Percentiles rank a stretch among this genome's conserved stretches.
phyloP scores from a whole-genome alignment of 179 eudicot genomes.

The Gypsophila paniculata region DNA sequence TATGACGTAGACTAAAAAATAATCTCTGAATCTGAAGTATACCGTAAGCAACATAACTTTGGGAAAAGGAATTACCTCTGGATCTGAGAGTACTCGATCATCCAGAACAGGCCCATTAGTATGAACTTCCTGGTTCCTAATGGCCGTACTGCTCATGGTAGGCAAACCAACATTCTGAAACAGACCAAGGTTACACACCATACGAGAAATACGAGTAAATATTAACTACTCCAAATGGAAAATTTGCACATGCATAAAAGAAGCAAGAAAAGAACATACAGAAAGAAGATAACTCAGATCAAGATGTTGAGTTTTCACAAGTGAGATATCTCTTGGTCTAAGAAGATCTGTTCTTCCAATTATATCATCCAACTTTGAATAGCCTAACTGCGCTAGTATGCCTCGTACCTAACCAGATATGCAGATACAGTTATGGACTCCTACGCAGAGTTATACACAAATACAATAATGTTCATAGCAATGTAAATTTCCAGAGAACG shows the following conservation, averaged over 20 bases:
- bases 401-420: slow-evolving; percentile 69
- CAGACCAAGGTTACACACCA: slow-evolving; percentile 15
- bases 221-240: neutral
- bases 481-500: neutral
- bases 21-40: neutral
- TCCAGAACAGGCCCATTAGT: slow-evolving; percentile 92
- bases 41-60: neutral
- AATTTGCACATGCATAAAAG: neutral
- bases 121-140: slow-evolving; percentile 88
- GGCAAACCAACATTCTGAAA: slow-evolving; percentile 82
- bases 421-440: slow-evolving; percentile 9
- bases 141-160: slow-evolving; percentile 75
- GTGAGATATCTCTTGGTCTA: slow-evolving; percentile 76
- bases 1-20: neutral
- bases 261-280: slow-evolving; percentile 43
- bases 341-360: slow-evolving; percentile 84
- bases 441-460: neutral
- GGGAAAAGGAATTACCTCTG: slow-evolving; percentile 47
- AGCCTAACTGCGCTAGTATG: slow-evolving; percentile 92
- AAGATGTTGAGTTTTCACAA: slow-evolving; percentile 95
- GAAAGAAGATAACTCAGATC: slow-evolving; percentile 78
- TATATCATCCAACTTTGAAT: slow-evolving; percentile 82
- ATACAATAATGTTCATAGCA: neutral
- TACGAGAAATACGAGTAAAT: neutral
- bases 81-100: slow-evolving; percentile 74